These are phyloP conservation scores for Trichoderma sp. DNA, from an alignment of 2,329 filamentous ascomycete genomes.

Conservation along the genomic window DNA sequence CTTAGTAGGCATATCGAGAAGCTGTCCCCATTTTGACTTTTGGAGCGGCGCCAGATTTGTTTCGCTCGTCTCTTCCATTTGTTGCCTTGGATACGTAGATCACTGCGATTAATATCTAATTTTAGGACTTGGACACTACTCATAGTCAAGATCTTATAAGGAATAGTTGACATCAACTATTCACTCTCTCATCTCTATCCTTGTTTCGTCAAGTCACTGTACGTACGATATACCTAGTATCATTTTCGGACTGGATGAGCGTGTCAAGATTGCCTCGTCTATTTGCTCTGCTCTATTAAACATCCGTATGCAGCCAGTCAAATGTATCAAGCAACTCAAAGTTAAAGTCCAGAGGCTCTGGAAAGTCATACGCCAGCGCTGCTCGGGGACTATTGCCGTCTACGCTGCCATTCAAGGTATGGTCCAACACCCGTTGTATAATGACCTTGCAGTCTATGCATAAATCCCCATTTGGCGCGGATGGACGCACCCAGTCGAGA, in stretches of 20 bases:
- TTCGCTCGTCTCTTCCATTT: constrained; percentile 6
- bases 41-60: not conserved
- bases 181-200: no score
- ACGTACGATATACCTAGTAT: no score
- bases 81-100: constrained; percentile 1
- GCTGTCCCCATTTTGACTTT: not conserved
- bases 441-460: constrained; percentile 46
- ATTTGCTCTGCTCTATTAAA: not conserved
- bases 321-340: constrained; percentile 43
- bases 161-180: no score
- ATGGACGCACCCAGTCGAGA: constrained; percentile 48
- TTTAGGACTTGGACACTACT: no score
- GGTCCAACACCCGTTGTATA: constrained; percentile 49
- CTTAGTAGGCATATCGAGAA: not conserved
- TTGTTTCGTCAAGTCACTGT: no score
- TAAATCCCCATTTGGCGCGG: constrained; percentile 47
- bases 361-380: constrained; percentile 17
- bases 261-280: not conserved
- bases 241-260: not conserved
- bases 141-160: no score
- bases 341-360: constrained; percentile 34
- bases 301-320: constrained; percentile 33
- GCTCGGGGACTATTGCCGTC: constrained; percentile 26
- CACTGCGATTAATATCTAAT: no score
- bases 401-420: constrained; percentile 40